Conservation (phyloP, 2,329 filamentous ascomycete genomes). For the Aspergillus terreus region DNA sequence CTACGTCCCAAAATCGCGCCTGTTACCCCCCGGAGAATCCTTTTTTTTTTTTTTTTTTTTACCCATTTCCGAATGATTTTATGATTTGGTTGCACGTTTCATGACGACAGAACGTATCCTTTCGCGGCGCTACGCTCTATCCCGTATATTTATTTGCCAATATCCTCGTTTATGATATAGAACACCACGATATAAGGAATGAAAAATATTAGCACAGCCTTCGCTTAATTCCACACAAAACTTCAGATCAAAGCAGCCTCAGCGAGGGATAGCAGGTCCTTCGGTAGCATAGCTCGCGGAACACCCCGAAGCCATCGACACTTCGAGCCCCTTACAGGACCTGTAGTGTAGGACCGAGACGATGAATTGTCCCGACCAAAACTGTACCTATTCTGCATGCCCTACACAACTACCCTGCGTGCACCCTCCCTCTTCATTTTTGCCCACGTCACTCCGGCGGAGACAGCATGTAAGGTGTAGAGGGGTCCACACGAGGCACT, state of each 20-base stretch:
- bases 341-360: background rate
- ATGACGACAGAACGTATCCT: constrained; percentile 19
- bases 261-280: background rate
- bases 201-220: background rate
- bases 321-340: no score
- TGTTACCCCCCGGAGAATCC: constrained; percentile 1
- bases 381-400: background rate
- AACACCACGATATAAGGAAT: constrained; percentile 13
- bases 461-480: background rate
- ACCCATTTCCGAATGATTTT: constrained; percentile 22
- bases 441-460: background rate
- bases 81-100: constrained; percentile 29
- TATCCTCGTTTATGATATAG: constrained; percentile 23
- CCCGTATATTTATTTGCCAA: constrained; percentile 13
- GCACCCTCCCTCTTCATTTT: background rate
- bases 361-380: background rate
- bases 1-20: background rate
- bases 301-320: background rate
- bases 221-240: no score
- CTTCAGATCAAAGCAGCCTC: no score
- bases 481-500: background rate
- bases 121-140: constrained; percentile 7
- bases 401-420: background rate
- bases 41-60: constrained; percentile 10
- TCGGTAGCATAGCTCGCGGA: background rate